A percentile compares a stretch with the other conserved stretches of the same genome.
phyloP scores from a whole-genome alignment of 1,284 basidiomycete species.

The Cerioporus squamosus region DNA sequence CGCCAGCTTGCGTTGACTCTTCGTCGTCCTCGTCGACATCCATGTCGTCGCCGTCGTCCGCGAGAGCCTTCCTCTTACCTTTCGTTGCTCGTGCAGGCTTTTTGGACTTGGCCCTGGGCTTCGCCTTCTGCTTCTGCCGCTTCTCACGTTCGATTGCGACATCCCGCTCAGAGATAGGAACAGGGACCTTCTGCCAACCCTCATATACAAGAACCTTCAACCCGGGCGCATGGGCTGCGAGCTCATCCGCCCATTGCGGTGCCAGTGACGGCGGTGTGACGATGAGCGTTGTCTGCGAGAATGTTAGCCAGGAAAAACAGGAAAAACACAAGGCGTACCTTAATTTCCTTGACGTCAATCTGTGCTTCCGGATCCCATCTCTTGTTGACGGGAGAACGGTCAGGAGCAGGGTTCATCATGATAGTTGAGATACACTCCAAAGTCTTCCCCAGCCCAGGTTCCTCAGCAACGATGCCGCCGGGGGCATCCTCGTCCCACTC shows the following conservation, averaged over 20 bases:
- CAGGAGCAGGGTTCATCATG: constrained; percentile 66
- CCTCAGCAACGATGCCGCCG: constrained; percentile 79
- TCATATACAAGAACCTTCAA: constrained; percentile 82
- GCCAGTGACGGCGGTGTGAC: constrained; percentile 84
- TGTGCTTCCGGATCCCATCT: constrained; percentile 66
- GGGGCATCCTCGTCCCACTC: constrained; percentile 35
- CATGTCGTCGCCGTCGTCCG: constrained; percentile 27
- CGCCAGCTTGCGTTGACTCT: not conserved
- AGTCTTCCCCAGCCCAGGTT: constrained; percentile 87
- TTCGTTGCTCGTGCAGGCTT: constrained; percentile 1
- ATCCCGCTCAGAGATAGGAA: constrained; percentile 57
- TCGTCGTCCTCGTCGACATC: constrained; percentile 29
- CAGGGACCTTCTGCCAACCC: constrained; percentile 74
- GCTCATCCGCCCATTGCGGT: constrained; percentile 87
- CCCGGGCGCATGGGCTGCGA: constrained; percentile 73
- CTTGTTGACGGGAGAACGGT: constrained; percentile 52
- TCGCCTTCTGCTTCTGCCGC: constrained; percentile 26
- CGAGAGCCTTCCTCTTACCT: constrained; percentile 26
- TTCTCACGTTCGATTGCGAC: constrained; percentile 41
- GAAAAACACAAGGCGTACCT: constrained; percentile 47
- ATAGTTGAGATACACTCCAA: constrained; percentile 82
- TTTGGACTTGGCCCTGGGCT: constrained; percentile 12
- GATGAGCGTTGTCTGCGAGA: constrained; percentile 73
- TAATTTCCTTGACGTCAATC: constrained; percentile 70
- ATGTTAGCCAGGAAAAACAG: not conserved